Evolutionary conservation across 257 asterid genomes (phyloP).

Genomic region (Plantago major): DNA sequence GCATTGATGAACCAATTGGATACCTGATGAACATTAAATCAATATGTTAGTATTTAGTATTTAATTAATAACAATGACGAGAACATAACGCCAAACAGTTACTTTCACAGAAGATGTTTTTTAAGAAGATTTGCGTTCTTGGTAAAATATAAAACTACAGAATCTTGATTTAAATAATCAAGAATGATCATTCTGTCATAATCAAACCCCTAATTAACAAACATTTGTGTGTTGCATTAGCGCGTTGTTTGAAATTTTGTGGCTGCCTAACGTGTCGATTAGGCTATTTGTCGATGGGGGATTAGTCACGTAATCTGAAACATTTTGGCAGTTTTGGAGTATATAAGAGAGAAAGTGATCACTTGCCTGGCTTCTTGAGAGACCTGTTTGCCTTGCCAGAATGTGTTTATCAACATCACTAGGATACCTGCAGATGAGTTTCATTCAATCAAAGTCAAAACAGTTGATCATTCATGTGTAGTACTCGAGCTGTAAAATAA

Average conservation of each 20-base stretch:
- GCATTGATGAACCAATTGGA: constrained; percentile 98
- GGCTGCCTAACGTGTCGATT: no score
- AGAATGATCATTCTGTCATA: no score
- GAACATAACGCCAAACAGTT: neutral
- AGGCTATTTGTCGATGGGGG: no score
- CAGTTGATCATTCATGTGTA: no score
- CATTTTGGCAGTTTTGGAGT: no score
- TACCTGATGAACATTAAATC: constrained; percentile 37
- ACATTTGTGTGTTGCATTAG: no score
- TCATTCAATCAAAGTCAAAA: neutral
- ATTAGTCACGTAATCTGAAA: no score
- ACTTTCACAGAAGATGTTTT: neutral
- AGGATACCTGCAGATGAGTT: constrained; percentile 59
- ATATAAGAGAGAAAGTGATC: neutral
- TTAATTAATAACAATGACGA: neutral
- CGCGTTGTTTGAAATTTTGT: no score
- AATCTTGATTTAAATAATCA: neutral
- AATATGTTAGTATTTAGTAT: neutral
- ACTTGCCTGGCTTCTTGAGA: constrained; percentile 85
- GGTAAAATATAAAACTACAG: neutral
- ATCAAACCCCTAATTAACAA: no score
- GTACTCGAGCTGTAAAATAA: no score
- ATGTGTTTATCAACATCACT: constrained; percentile 80
- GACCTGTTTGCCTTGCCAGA: constrained; percentile 91
- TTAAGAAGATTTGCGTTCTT: constrained; percentile 1